Conservation (phyloP, 192 early-diverging fungal genomes). For the Backusella westeae region DNA sequence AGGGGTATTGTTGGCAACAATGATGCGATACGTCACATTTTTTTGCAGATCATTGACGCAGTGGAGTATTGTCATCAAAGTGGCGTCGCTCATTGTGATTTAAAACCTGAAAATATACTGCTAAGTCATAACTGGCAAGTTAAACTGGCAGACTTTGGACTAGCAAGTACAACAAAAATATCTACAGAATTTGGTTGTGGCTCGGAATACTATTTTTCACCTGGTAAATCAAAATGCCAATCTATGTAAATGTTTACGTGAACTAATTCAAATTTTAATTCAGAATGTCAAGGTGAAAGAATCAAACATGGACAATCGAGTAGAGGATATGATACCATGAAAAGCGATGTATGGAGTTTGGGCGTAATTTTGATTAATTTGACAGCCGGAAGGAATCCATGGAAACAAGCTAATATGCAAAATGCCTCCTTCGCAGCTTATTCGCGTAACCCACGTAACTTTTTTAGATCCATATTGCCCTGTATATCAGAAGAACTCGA, state of each 20-base stretch:
- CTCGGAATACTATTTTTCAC: constrained; percentile 55
- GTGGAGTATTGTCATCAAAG: constrained; percentile 69
- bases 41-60: constrained; percentile 83
- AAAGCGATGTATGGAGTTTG: constrained; percentile 88
- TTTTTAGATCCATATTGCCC: constrained; percentile 59
- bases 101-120: constrained; percentile 83
- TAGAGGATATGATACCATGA: constrained; percentile 48
- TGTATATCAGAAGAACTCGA: constrained; percentile 58
- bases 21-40: constrained; percentile 71
- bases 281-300: constrained; percentile 56
- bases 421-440: constrained; percentile 57
- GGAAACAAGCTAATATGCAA: constrained; percentile 66
- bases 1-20: constrained; percentile 63
- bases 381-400: constrained; percentile 79
- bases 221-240: constrained; percentile 38
- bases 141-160: constrained; percentile 94
- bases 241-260: not conserved
- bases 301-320: constrained; percentile 39
- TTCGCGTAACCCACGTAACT: constrained; percentile 50
- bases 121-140: constrained; percentile 55
- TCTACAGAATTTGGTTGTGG: constrained; percentile 73
- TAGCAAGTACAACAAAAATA: constrained; percentile 68
- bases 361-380: constrained; percentile 90
- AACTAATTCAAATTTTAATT: constrained; percentile 3
- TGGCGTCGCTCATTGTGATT: constrained; percentile 73